Evolutionary conservation across 129 eudicot species (phyloP).

Genomic region (Silybum marianum): DNA sequence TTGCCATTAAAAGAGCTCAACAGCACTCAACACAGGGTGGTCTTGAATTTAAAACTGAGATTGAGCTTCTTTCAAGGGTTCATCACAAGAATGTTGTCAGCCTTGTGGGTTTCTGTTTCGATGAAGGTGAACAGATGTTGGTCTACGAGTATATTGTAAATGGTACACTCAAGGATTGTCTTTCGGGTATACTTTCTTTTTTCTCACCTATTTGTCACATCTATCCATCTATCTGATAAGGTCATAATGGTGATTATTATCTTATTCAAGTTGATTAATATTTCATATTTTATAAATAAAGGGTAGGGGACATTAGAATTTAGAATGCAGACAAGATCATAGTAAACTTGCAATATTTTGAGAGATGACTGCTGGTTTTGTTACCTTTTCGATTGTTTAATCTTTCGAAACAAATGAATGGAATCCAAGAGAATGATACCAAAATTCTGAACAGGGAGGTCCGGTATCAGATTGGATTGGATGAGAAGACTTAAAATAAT

Average conservation of each 20-base stretch:
- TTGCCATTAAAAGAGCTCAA: constrained; percentile 88
- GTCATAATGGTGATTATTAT: not conserved
- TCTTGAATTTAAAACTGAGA: constrained; percentile 91
- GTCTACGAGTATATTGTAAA: constrained; percentile 80
- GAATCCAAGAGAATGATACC: not conserved
- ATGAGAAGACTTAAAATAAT: constrained; percentile 74
- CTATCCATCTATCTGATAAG: not conserved
- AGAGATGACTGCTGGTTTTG: not conserved
- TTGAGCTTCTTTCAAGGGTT: constrained; percentile 97
- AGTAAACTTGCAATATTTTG: not conserved
- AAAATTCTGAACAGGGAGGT: constrained; percentile 53
- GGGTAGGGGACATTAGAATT: not conserved
- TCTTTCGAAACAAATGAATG: not conserved
- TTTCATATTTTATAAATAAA: no score
- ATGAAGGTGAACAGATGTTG: constrained; percentile 74
- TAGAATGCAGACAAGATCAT: not conserved
- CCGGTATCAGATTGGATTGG: constrained; percentile 91
- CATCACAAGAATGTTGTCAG: constrained; percentile 94
- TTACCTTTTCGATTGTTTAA: not conserved
- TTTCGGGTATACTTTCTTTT: constrained; percentile 61
- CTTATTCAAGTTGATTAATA: not conserved
- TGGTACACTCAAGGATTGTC: constrained; percentile 82
- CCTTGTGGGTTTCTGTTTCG: constrained; percentile 85
- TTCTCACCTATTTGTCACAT: not conserved
- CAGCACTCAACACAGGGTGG: constrained; percentile 84